Evolutionary conservation across 1,284 basidiomycete species (phyloP), one percentile per base, ranked within the genome.

Genomic region (Moniliella sp.): DNA sequence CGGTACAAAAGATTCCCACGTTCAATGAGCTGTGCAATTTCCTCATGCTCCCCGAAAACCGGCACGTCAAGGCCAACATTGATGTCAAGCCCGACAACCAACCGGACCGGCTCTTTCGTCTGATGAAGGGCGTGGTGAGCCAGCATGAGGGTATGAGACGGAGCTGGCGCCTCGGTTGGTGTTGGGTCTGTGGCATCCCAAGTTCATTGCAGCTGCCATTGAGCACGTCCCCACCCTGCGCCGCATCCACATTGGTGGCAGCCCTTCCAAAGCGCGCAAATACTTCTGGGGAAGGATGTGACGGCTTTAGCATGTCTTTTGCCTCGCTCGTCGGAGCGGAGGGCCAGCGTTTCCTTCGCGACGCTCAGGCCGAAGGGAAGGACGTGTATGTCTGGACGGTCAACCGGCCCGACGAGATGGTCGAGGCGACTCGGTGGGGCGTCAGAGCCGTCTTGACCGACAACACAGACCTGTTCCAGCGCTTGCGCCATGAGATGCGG

Each of bases 1-100:
- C 88, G 9, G 69, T 69, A 43, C 58, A 61, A 42, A 50, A 55
- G 37, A 57, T 58, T 26, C 56, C 56, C 8, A 56, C 54, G 11
- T 58, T 58, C 33, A 36, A 42, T 27, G 43, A 55, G 27, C 39
- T 58, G 7, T 50, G 53, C 33, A 39, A 48, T 25, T 37, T 58
- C 23, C 40, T 58, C 27, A 58, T 58, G 56, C 36, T 44, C 28
- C 43, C 48, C 7, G 50, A 42, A 13, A 42, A 47, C 42, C 45
- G 39, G 37, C 53, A 58, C 32, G 56, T 58, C 39, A 53, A 53
- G 42, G 44, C 57, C 29, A 57, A 57, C 25, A 63, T 93, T 39
- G 84, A 93, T 60, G 78, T 88, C 57, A 94, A 97, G 63, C 73
- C 79, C 25, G 76, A 83, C 54, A 94, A 91, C 58, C 73, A 88